phyloP scores from a whole-genome alignment of 2,329 filamentous ascomycete genomes.

The Neopestalotiopsis clavispora region DNA sequence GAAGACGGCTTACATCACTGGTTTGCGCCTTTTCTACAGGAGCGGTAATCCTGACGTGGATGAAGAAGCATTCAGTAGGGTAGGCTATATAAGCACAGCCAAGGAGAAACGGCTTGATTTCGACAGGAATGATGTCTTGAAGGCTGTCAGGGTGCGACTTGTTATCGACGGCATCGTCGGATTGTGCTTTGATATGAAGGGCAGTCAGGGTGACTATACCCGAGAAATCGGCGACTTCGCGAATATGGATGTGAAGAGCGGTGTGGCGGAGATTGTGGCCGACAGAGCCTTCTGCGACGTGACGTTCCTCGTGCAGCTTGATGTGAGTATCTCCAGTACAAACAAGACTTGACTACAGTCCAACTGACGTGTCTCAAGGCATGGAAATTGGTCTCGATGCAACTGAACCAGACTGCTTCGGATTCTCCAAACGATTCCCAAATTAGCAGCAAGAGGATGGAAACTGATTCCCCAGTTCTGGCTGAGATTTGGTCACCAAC shows the following conservation, averaged over 20 bases:
- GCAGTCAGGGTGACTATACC: slow-evolving; percentile 5
- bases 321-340: slow-evolving; percentile 19
- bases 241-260: slow-evolving; percentile 17
- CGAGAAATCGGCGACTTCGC: slow-evolving; percentile 20
- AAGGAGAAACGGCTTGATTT: slow-evolving; percentile 20
- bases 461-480: not conserved
- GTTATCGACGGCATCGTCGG: slow-evolving; percentile 20
- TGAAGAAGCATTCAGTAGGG: slow-evolving; percentile 7
- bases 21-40: slow-evolving; percentile 19
- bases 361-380: slow-evolving; percentile 12
- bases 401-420: slow-evolving; percentile 15
- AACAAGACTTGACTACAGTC: too few relatives aligned
- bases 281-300: not conserved
- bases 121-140: not conserved
- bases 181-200: slow-evolving; percentile 21
- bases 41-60: not conserved
- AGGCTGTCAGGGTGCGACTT: slow-evolving; percentile 21
- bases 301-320: slow-evolving; percentile 23
- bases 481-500: slow-evolving; percentile 25
- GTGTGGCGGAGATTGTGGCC: slow-evolving; percentile 18
- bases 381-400: slow-evolving; percentile 26
- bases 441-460: too few relatives aligned
- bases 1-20: slow-evolving; percentile 24
- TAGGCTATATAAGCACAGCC: slow-evolving; percentile 20
- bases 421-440: not conserved